These are phyloP conservation scores for Lepidium aucheri DNA, from an alignment of 345 rosid genomes.

Conservation along the genomic window DNA sequence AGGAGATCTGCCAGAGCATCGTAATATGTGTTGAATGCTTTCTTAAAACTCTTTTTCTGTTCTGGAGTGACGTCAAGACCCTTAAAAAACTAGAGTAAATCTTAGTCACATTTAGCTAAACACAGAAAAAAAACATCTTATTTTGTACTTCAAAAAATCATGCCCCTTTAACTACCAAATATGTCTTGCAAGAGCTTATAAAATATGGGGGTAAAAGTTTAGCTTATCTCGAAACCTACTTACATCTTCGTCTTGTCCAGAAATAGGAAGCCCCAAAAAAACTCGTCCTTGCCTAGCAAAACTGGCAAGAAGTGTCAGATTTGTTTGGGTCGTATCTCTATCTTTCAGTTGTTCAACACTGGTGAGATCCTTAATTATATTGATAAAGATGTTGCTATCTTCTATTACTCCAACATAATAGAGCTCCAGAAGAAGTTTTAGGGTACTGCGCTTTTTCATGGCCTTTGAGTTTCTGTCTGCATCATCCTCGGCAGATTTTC, in stretches of 20 bases:
- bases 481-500: conserved; percentile 90
- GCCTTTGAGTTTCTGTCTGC: conserved; percentile 80
- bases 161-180: too few relatives aligned
- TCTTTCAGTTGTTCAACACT: conserved; percentile 78
- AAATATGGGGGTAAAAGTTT: not conserved
- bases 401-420: conserved; percentile 90
- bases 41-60: conserved; percentile 76
- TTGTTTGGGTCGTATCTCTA: conserved; percentile 83
- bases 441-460: conserved; percentile 91
- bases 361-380: conserved; percentile 80
- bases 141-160: not conserved
- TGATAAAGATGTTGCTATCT: conserved; percentile 67
- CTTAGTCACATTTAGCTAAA: conserved; percentile 16
- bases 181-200: not conserved
- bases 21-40: conserved; percentile 69
- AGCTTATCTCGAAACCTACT: conserved; percentile 6
- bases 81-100: conserved; percentile 62
- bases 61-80: conserved; percentile 73
- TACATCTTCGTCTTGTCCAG: conserved; percentile 97
- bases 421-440: conserved; percentile 88
- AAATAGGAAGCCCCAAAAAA: conserved; percentile 79
- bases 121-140: not conserved
- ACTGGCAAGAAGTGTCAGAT: conserved; percentile 87
- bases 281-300: conserved; percentile 98
- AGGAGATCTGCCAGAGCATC: conserved; percentile 82